Evolutionary conservation across 495 filamentous ascomycete species (phyloP).

Genomic region (Cudoniella acicularis): DNA sequence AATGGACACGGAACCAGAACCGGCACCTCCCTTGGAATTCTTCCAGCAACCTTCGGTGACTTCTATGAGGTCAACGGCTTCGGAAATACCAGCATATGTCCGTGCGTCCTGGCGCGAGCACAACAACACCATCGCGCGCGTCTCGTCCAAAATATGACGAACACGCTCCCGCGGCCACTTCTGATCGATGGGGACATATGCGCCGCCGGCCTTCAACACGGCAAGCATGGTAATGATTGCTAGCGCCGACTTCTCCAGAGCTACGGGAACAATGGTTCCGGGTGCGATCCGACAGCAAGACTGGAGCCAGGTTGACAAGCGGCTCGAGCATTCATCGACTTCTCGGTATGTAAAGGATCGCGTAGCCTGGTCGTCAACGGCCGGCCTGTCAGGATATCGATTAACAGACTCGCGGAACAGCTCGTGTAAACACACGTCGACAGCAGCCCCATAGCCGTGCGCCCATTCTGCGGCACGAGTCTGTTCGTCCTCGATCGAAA

Average conservation of each 20-base stretch:
- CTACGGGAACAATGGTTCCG: background rate
- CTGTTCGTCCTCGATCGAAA: background rate
- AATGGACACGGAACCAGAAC: background rate
- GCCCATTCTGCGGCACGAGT: no score
- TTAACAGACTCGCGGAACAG: background rate
- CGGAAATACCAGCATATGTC: background rate
- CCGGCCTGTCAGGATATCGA: background rate
- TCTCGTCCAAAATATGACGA: no score
- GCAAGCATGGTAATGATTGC: constrained; percentile 39
- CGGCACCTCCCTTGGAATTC: no score
- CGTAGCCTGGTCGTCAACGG: background rate
- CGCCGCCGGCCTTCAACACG: constrained; percentile 41
- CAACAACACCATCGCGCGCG: no score
- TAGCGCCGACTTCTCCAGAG: constrained; percentile 38
- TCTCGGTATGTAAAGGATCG: background rate
- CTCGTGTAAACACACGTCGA: background rate
- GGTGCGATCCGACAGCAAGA: background rate
- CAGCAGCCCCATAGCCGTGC: no score
- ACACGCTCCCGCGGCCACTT: no score
- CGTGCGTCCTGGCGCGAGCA: no score
- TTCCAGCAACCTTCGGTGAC: background rate
- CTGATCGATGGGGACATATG: constrained; percentile 38
- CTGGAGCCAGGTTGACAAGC: background rate
- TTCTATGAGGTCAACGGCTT: background rate
- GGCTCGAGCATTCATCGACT: background rate